Evolutionary conservation across 2,329 filamentous ascomycete species (phyloP).

Genomic region (Clonostachys chloroleuca): DNA sequence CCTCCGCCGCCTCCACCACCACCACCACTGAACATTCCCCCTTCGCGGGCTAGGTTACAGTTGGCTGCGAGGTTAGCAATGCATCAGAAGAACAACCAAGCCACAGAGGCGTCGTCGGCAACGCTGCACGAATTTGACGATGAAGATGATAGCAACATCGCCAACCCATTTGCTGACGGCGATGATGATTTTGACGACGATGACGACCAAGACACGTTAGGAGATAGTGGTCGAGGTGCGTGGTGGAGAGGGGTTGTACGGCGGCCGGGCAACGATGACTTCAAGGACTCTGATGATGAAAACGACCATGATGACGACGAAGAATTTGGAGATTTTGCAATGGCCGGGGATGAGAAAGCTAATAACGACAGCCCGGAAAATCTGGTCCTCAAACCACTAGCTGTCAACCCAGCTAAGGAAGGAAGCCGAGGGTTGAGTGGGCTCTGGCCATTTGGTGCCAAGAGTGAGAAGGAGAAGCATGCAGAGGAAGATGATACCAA

Average conservation of each 20-base stretch:
- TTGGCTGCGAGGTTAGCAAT: slow-evolving; percentile 83
- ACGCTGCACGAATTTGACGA: slow-evolving; percentile 29
- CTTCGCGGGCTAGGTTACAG: slow-evolving; percentile 81
- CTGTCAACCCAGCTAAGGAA: slow-evolving; percentile 43
- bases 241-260: slow-evolving; percentile 42
- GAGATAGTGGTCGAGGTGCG: slow-evolving; percentile 26
- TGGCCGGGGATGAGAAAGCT: slow-evolving; percentile 46
- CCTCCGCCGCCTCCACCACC: slow-evolving; percentile 61
- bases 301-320: slow-evolving; percentile 56
- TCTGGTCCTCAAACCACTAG: slow-evolving; percentile 49
- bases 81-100: slow-evolving; percentile 60
- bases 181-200: slow-evolving; percentile 47
- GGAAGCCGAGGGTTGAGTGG: slow-evolving; percentile 40
- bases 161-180: slow-evolving; percentile 49
- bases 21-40: slow-evolving; percentile 78
- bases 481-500: slow-evolving; percentile 23
- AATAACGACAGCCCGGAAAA: slow-evolving; percentile 25
- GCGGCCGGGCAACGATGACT: slow-evolving; percentile 32
- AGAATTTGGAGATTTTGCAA: slow-evolving; percentile 66
- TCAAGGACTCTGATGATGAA: slow-evolving; percentile 43
- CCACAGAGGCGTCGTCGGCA: slow-evolving; percentile 39
- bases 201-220: slow-evolving; percentile 27
- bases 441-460: slow-evolving; percentile 52
- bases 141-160: slow-evolving; percentile 31
- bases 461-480: slow-evolving; percentile 16